Conservation (phyloP, 164 flowering plant species). For the Taxillus chinensis region DNA sequence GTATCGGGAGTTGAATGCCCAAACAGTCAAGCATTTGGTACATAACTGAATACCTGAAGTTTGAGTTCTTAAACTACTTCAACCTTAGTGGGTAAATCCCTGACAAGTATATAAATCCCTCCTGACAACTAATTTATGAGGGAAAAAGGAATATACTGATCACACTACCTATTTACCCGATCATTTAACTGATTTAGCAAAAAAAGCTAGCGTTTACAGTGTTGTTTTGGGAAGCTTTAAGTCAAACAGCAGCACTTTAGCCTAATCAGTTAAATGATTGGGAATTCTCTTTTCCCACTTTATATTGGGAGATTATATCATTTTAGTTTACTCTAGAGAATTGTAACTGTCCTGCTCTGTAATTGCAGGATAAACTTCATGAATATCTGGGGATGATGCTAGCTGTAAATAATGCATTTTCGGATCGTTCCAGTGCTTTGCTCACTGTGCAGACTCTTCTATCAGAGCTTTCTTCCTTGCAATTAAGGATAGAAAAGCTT, state of each 20-base stretch:
- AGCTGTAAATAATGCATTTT: constrained; percentile 4
- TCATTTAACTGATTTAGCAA: too few species aligned
- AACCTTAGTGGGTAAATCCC: too few species aligned
- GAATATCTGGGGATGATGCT: constrained; percentile 3
- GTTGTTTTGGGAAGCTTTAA: too few species aligned
- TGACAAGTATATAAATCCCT: too few species aligned
- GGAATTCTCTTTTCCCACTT: too few species aligned
- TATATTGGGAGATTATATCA: too few species aligned
- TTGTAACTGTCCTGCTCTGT: not conserved
- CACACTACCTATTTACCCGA: too few species aligned
- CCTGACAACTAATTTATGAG: too few species aligned
- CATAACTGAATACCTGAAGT: not conserved
- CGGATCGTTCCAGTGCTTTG: constrained; percentile 4
- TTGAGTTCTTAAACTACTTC: not conserved
- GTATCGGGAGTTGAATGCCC: constrained; percentile 4
- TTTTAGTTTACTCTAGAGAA: not conserved
- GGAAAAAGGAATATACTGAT: too few species aligned
- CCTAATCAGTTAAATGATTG: too few species aligned
- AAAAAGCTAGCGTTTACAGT: too few species aligned
- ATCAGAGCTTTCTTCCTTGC: constrained; percentile 5
- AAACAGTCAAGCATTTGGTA: constrained; percentile 7
- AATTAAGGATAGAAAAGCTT: not conserved
- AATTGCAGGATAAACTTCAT: constrained; percentile 4
- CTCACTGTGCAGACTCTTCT: not conserved
- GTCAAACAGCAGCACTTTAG: too few species aligned